phyloP scores from a whole-genome alignment of 2,329 filamentous ascomycete genomes.

The Talaromyces verruculosus region DNA sequence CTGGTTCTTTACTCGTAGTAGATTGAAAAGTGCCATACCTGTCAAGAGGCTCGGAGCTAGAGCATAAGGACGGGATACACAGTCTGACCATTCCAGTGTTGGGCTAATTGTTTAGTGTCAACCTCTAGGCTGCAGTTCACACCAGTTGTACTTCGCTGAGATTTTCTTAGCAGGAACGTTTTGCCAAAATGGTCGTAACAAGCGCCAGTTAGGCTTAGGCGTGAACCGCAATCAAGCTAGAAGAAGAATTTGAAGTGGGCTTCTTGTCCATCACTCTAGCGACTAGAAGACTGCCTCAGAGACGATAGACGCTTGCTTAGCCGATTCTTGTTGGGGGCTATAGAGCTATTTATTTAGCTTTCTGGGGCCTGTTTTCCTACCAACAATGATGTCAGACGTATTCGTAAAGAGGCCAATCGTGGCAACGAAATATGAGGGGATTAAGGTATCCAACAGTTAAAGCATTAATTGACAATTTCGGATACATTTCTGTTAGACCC shows the following conservation, averaged over 20 bases:
- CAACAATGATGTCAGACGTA: constrained; percentile 9
- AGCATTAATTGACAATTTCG: background rate
- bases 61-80: constrained; percentile 33
- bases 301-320: constrained; percentile 8
- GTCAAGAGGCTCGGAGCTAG: background rate
- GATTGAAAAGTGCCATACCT: background rate
- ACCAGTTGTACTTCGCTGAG: background rate
- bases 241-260: background rate
- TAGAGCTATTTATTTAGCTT: constrained; percentile 6
- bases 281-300: background rate
- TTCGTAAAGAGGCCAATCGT: background rate
- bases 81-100: constrained; percentile 7
- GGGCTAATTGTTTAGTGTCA: constrained; percentile 8
- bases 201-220: constrained; percentile 1
- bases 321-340: constrained; percentile 10
- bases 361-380: background rate
- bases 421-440: background rate
- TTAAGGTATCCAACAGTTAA: background rate
- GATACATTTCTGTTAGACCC: background rate
- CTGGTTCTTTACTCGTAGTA: background rate
- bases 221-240: constrained; percentile 3
- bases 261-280: background rate
- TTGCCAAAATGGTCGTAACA: background rate
- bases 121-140: constrained; percentile 1
- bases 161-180: constrained; percentile 1